These are phyloP conservation scores for Periconia sp. DNA, from an alignment of 2,329 filamentous ascomycete species.

Conservation along the genomic window DNA sequence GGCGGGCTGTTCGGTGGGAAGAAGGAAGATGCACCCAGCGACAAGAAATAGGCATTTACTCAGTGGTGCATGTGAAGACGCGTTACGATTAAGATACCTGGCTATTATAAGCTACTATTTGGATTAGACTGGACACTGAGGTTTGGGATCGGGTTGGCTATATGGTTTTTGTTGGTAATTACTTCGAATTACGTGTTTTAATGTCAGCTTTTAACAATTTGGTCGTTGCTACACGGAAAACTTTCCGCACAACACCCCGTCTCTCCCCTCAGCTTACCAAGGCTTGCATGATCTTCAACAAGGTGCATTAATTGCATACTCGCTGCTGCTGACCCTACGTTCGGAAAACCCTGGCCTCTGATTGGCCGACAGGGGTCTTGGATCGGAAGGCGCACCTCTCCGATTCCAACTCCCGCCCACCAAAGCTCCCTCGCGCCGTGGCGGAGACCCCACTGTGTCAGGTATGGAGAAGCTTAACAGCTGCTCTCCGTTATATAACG, in stretches of 20 bases:
- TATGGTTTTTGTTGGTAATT: neutral
- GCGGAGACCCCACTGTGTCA: too few species aligned
- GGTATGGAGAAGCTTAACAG: too few species aligned
- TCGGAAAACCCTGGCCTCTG: constrained; percentile 2
- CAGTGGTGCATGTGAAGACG: too few species aligned
- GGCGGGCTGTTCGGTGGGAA: constrained; percentile 29
- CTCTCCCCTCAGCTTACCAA: neutral
- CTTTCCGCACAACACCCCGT: neutral
- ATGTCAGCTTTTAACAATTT: too few species aligned
- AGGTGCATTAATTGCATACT: too few species aligned
- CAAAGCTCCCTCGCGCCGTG: constrained; percentile 19
- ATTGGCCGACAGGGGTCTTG: constrained; percentile 14
- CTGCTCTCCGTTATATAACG: too few species aligned
- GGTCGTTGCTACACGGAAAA: neutral
- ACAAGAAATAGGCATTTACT: constrained; percentile 28
- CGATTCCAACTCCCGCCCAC: constrained; percentile 23
- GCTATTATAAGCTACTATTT: constrained; percentile 5
- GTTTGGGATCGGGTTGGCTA: neutral
- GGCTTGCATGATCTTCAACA: too few species aligned
- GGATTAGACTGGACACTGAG: neutral
- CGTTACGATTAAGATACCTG: too few species aligned
- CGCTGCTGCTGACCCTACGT: neutral
- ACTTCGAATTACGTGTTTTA: too few species aligned
- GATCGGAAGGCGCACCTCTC: constrained; percentile 28
- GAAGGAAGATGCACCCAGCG: constrained; percentile 15